Evolutionary conservation across 768 basidiomycete genomes (phyloP).

Genomic region (Lactarius evosmus): DNA sequence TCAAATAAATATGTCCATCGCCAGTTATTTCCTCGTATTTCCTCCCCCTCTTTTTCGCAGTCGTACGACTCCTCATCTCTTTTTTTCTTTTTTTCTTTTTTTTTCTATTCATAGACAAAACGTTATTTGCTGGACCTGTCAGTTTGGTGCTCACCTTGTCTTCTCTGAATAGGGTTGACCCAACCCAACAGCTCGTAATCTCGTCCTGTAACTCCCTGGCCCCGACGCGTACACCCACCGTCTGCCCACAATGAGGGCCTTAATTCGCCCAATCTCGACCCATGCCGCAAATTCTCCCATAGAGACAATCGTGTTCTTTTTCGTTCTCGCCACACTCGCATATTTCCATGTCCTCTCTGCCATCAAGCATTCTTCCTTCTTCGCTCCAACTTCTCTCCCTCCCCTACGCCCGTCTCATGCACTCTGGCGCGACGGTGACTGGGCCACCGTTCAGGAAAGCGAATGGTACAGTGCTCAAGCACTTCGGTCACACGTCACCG

Average conservation of each 20-base stretch:
- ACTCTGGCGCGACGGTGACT: slow-evolving; percentile 51
- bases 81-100: slow-evolving; percentile 1
- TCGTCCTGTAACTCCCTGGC: not conserved
- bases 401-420: slow-evolving; percentile 56
- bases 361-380: slow-evolving; percentile 84
- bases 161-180: not conserved
- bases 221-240: slow-evolving; percentile 1
- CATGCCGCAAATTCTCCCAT: slow-evolving; percentile 76
- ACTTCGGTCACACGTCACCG: slow-evolving; percentile 34
- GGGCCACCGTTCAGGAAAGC: slow-evolving; percentile 57
- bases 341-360: slow-evolving; percentile 92
- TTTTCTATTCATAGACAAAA: slow-evolving; percentile 13
- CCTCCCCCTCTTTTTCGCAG: slow-evolving; percentile 6
- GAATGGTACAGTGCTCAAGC: slow-evolving; percentile 45
- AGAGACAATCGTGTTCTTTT: slow-evolving; percentile 89
- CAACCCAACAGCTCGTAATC: slow-evolving; percentile 16
- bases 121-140: not conserved
- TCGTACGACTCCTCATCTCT: slow-evolving; percentile 8
- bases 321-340: slow-evolving; percentile 83
- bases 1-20: slow-evolving; percentile 23
- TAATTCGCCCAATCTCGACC: slow-evolving; percentile 64
- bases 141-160: not conserved
- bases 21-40: slow-evolving; percentile 16
- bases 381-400: slow-evolving; percentile 52
- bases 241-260: slow-evolving; percentile 47